Conservation (phyloP, 768 basidiomycete species). For the Pholiota conissans region DNA sequence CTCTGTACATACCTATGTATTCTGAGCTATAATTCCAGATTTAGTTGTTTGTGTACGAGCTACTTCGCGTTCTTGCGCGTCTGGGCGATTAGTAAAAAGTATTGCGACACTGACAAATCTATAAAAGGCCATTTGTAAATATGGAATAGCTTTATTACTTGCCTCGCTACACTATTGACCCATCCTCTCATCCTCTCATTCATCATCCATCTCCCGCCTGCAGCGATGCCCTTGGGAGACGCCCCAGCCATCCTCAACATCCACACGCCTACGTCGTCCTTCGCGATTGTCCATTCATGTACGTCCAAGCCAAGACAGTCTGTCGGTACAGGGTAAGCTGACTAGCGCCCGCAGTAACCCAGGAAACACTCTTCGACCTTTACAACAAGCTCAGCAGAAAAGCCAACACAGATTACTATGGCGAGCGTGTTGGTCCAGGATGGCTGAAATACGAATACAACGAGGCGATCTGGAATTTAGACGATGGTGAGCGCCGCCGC, state of each 20-base stretch:
- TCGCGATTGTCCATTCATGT: conserved; percentile 77
- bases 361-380: conserved; percentile 63
- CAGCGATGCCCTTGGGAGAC: conserved; percentile 21
- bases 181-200: background rate
- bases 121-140: conserved; percentile 19
- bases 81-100: too few species aligned
- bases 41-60: background rate
- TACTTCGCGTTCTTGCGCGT: too few species aligned
- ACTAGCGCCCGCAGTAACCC: conserved; percentile 49
- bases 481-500: conserved; percentile 64
- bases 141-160: background rate
- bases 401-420: conserved; percentile 53
- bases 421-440: conserved; percentile 66
- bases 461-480: conserved; percentile 78
- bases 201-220: background rate
- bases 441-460: conserved; percentile 90
- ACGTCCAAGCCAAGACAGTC: conserved; percentile 26
- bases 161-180: background rate
- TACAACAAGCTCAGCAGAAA: conserved; percentile 76
- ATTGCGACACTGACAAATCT: conserved; percentile 17
- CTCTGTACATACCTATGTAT: conserved; percentile 13
- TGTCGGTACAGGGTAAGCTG: background rate
- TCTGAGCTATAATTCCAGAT: conserved; percentile 5
- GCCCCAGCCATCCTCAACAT: conserved; percentile 60
- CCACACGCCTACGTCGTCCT: conserved; percentile 75